A percentile compares a stretch with the other conserved stretches of the same genome.
Conservation (phyloP, 768 basidiomycete species). For the Lyophyllum shimeji region DNA sequence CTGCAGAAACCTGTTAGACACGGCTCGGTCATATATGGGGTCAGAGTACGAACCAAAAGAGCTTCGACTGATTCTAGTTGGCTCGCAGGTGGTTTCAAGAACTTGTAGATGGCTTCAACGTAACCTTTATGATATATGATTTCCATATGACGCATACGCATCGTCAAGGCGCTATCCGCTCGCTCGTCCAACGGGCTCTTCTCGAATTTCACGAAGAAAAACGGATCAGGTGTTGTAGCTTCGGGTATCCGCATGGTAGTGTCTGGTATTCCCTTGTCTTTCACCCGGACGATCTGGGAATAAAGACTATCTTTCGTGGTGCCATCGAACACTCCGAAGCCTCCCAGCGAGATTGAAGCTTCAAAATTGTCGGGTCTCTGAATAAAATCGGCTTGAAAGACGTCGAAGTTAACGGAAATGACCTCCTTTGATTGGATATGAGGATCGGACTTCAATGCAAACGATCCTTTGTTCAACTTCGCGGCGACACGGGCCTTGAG, state of each 20-base stretch:
- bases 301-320: constrained; percentile 79
- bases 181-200: constrained; percentile 88
- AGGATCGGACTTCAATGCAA: constrained; percentile 77
- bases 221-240: constrained; percentile 44
- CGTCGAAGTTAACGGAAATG: constrained; percentile 83
- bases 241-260: constrained; percentile 7
- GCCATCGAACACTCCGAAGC: constrained; percentile 89
- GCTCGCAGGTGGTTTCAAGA: constrained; percentile 92
- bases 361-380: constrained; percentile 90
- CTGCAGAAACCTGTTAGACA: constrained; percentile 34
- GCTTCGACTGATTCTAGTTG: constrained; percentile 96
- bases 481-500: constrained; percentile 74
- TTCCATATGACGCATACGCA: constrained; percentile 93
- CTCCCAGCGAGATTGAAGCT: constrained; percentile 79
- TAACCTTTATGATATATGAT: constrained; percentile 95
- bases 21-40: neutral
- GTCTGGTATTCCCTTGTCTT: constrained; percentile 23
- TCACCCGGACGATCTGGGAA: constrained; percentile 85
- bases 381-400: constrained; percentile 78
- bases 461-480: constrained; percentile 84
- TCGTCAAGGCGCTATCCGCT: constrained; percentile 86
- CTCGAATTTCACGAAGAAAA: constrained; percentile 92
- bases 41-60: constrained; percentile 59
- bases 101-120: constrained; percentile 86
- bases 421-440: constrained; percentile 66